Conservation (phyloP, 2,329 filamentous ascomycete genomes). For the Colletotrichum plurivorum region DNA sequence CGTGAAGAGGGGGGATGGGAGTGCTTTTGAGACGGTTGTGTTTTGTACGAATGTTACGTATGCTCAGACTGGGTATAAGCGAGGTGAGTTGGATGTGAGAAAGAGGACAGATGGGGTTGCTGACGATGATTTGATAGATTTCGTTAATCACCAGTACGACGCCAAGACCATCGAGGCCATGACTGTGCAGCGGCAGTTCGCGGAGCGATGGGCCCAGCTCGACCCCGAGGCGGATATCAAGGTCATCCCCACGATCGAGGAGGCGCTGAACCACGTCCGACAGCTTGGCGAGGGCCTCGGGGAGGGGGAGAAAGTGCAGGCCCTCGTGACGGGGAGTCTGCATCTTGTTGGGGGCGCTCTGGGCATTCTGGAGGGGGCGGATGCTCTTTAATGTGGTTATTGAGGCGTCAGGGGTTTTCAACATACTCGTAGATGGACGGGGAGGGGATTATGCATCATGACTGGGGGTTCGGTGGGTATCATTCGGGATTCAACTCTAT, state of each 20-base stretch:
- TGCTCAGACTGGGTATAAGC: conserved; percentile 64
- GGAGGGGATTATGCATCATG: neutral
- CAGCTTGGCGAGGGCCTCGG: conserved; percentile 43
- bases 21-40: conserved; percentile 78
- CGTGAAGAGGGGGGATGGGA: conserved; percentile 56
- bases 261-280: conserved; percentile 60
- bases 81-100: conserved; percentile 42
- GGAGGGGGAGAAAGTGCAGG: conserved; percentile 55
- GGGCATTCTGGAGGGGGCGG: conserved; percentile 32
- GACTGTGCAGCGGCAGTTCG: conserved; percentile 67
- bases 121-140: conserved; percentile 55
- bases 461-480: conserved; percentile 43
- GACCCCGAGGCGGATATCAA: conserved; percentile 61
- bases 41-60: conserved; percentile 86
- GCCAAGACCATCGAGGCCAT: conserved; percentile 65
- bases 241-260: conserved; percentile 67
- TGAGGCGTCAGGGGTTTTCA: conserved; percentile 5
- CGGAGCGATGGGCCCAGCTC: conserved; percentile 63
- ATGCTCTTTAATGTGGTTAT: conserved; percentile 18
- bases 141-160: conserved; percentile 69
- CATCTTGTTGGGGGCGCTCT: conserved; percentile 87
- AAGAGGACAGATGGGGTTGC: too few species aligned
- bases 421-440: conserved; percentile 1
- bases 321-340: conserved; percentile 84
- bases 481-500: conserved; percentile 35